Conservation (phyloP, 2,329 filamentous ascomycete species). For the Fusarium setosum region DNA sequence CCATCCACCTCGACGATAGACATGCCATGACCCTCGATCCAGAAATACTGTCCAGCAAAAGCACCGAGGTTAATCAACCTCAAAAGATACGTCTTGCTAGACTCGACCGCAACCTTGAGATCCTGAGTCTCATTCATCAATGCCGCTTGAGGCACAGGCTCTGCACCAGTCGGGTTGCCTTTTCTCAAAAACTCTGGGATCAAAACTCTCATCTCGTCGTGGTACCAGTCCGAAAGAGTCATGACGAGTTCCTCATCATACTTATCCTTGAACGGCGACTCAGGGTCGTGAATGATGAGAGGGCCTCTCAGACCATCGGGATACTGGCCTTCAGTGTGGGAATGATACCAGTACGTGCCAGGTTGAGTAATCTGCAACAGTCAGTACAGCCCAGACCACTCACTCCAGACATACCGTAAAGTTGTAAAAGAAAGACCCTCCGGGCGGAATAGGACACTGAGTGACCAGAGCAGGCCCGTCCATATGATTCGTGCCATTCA, state of each 20-base stretch:
- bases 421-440: conserved; percentile 75
- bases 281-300: conserved; percentile 72
- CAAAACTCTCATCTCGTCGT: conserved; percentile 64
- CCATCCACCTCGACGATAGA: conserved; percentile 80
- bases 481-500: conserved; percentile 76
- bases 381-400: neutral
- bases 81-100: conserved; percentile 66
- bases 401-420: conserved; percentile 64
- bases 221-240: conserved; percentile 80
- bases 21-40: conserved; percentile 75
- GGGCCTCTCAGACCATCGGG: conserved; percentile 76
- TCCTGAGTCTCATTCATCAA: conserved; percentile 79
- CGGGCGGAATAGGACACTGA: conserved; percentile 75
- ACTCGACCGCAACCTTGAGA: conserved; percentile 67
- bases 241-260: conserved; percentile 74
- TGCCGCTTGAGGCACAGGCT: conserved; percentile 75
- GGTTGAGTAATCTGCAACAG: conserved; percentile 66
- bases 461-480: conserved; percentile 75
- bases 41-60: conserved; percentile 74
- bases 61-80: conserved; percentile 74
- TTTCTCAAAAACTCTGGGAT: conserved; percentile 63
- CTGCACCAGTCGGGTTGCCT: conserved; percentile 66
- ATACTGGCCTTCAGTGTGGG: conserved; percentile 75
- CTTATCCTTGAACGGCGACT: conserved; percentile 64
- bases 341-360: conserved; percentile 85